phyloP scores from a whole-genome alignment of 768 basidiomycete species.

The Cystofilobasidium bisporidii region DNA sequence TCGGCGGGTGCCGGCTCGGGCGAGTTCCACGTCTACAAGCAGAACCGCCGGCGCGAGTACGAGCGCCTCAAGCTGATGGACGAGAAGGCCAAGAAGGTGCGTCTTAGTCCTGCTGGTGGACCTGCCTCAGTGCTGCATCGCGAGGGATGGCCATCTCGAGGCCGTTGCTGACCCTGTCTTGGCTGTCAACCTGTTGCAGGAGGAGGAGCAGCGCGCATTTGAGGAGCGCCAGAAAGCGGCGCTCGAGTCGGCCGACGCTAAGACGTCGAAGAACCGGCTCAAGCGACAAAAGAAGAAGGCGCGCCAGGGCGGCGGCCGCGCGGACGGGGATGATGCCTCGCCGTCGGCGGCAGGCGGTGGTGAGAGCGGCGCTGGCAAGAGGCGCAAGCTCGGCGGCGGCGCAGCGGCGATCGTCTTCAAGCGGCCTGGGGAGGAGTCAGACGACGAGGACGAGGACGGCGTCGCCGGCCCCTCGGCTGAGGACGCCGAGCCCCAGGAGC shows the following conservation, averaged over 20 bases:
- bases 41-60: constrained; percentile 83
- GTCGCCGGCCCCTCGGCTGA: constrained; percentile 40
- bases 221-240: constrained; percentile 61
- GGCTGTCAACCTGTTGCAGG: too few relatives aligned
- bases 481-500: constrained; percentile 33
- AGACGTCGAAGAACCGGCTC: constrained; percentile 90
- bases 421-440: constrained; percentile 47
- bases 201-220: constrained; percentile 62
- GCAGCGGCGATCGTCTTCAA: constrained; percentile 60
- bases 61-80: constrained; percentile 86
- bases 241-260: constrained; percentile 64
- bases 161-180: too few relatives aligned
- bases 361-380: constrained; percentile 53
- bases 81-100: constrained; percentile 65
- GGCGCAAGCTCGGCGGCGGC: constrained; percentile 56
- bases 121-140: too few relatives aligned
- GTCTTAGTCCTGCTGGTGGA: too few relatives aligned
- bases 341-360: background rate
- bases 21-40: constrained; percentile 98
- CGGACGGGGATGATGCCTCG: constrained; percentile 1
- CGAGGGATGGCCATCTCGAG: too few relatives aligned
- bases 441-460: constrained; percentile 19
- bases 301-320: constrained; percentile 44
- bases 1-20: constrained; percentile 95
- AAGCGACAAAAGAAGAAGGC: constrained; percentile 86